Base-by-base conservation (phyloP, 345 rosid species). In the Conringia planisiliqua region DNA sequence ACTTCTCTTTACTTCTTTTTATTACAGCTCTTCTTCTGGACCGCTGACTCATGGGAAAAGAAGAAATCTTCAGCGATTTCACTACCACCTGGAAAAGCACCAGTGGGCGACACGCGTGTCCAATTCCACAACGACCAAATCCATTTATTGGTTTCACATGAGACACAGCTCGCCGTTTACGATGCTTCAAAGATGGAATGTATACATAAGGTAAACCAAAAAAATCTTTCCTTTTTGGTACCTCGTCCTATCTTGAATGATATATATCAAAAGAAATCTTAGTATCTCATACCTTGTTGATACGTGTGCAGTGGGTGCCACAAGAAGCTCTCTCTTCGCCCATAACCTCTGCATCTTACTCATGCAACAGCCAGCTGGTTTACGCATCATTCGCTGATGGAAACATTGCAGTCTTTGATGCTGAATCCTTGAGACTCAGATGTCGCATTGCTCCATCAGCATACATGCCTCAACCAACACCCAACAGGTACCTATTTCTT, bases 341-440 rank as follows among this genome's bases (percentile, higher is more conserved):
- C 14, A 79, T 93, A 81, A 82, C 97, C 54, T 82, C 68, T 58
- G 98, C 96, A 0, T 75, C 85, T 42, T 91, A 86, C 84, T 89
- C 97, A 5, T 91, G 97, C 82, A 85, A 91, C 73, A 91, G 95
- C 82, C 93, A 86, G 73, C 77, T 89, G 33, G 80, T 94, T 60
- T 94, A 78, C 50, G 91, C 96, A 5, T 78, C 91, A 26, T 88
- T 92, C 38, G 65, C 82, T 12, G 98, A 92, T 62, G 95, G 96
- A 50, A 88, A 82, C 68, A 42, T 91, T 54, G 96, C 86, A n/a
- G 91, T 90, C 40, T 91, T 94, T 2, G 95, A 94, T 77, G 92
- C 96, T 24, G 91, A 88, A 72, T 78, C 76, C 66, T 81, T 94
- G 68, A 85, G 86, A 68, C 83, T 88, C 32, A 82, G 96, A 80